Evolutionary conservation across 306 rosid species (phyloP), one percentile per base, ranked within the genome.

Genomic region (Cicer bijugum): DNA sequence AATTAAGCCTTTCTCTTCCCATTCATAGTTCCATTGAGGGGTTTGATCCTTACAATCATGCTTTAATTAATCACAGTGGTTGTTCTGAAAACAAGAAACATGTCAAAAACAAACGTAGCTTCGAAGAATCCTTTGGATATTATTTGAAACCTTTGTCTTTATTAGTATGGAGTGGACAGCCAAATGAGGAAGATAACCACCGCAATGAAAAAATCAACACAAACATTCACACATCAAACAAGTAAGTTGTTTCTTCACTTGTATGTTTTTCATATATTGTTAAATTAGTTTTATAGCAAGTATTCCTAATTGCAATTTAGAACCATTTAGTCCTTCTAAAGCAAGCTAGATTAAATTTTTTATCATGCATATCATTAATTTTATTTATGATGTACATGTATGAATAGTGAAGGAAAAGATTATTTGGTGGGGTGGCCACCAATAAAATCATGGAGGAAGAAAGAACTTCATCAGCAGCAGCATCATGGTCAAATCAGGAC

Each of bases 361-460:
- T 48, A 43, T 78, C 17, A 28, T 51, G 40, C 1, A 14, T 37
- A 8, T 38, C 7, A 20, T 10, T 28, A 28, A 1, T 6, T 12
- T 20, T 23, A 33, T 56, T 9, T 58, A 1, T 19, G 14, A 20
- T 66, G 12, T 70, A 0, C 42, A 16, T 71, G 38, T 7, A 82
- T 91, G 67, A 77, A 67, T 12, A 78, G 66, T 8, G 80, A 51
- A 74, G 88, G 86, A 67, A 81, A 75, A 69, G 76, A 72, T 6
- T 53, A 74, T 40, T 70, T 84, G 11, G 93, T 90, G 80, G 98
- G 98, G 70, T 93, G 98, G 98, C 98, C 98, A 67, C 98, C 97
- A 12, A 84, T 93, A 38, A 88, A 86, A 61, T 79, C 96, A 52
- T 90, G 92, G 88, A 87, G 93, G 79, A 88, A 80, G 80, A 90